Percentiles rank a stretch among this genome's conserved stretches.
Conservation (phyloP, 192 early-diverging fungal genomes). For the Tieghemiomyces parasiticus region DNA sequence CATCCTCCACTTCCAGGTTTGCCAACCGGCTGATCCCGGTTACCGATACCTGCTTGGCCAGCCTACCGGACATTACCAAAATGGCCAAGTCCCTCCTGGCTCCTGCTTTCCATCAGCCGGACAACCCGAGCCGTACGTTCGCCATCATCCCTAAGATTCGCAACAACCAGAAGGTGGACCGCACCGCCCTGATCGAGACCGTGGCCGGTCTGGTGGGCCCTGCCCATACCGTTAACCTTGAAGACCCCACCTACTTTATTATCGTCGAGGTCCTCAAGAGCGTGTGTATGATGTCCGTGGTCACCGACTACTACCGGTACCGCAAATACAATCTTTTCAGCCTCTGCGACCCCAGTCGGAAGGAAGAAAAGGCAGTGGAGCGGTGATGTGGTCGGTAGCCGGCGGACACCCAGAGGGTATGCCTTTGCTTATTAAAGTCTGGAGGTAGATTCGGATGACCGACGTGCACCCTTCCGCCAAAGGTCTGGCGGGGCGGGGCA, state of each 20-base stretch:
- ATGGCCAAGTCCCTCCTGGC: conserved; percentile 23
- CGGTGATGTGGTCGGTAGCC: no score
- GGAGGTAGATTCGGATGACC: no score
- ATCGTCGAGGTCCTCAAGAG: conserved; percentile 45
- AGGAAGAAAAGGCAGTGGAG: no score
- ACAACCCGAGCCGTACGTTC: conserved; percentile 30
- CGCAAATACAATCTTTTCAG: conserved; percentile 40
- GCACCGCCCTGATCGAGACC: conserved; percentile 26
- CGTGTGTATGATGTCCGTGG: conserved; percentile 40
- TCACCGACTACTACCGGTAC: conserved; percentile 34
- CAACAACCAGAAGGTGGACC: conserved; percentile 35
- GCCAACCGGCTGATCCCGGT: conserved; percentile 36
- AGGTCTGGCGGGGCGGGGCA: no score
- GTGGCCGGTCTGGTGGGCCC: conserved; percentile 33
- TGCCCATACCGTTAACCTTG: conserved; percentile 35
- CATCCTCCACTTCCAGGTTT: no score
- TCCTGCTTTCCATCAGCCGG: conserved; percentile 25
- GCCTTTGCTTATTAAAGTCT: no score
- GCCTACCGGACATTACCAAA: conserved; percentile 29
- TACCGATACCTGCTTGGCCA: conserved; percentile 28
- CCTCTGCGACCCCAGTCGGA: conserved; percentile 13
- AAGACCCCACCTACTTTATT: conserved; percentile 30
- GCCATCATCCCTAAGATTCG: conserved; percentile 37
- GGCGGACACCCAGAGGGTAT: no score
- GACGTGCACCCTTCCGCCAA: no score